Conservation (phyloP, 2,329 filamentous ascomycete species). For the Neoascochyta sp. region DNA sequence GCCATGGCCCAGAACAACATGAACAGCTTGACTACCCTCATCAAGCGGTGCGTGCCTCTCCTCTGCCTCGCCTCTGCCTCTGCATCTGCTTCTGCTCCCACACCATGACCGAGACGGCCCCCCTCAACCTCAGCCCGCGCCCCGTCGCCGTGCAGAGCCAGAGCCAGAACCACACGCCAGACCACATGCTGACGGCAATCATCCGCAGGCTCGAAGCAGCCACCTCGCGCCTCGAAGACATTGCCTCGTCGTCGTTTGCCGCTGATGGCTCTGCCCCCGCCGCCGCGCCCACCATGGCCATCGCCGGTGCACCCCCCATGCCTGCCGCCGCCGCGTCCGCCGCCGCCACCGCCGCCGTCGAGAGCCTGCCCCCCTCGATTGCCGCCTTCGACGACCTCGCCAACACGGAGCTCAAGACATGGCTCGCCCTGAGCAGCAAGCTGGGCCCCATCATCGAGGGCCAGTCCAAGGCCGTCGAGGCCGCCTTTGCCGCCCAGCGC, state of each 20-base stretch:
- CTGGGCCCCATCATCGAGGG: constrained; percentile 75
- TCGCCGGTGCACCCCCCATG: constrained; percentile 27
- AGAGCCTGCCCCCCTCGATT: constrained; percentile 59
- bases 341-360: constrained; percentile 36
- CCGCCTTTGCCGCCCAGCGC: constrained; percentile 78
- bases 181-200: constrained; percentile 49
- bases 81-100: constrained; percentile 3
- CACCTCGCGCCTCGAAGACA: constrained; percentile 92
- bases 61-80: constrained; percentile 1
- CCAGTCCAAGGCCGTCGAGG: constrained; percentile 58
- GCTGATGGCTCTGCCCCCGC: constrained; percentile 46
- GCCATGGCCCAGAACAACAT: constrained; percentile 76
- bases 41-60: constrained; percentile 75
- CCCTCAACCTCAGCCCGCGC: constrained; percentile 13
- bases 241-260: constrained; percentile 68
- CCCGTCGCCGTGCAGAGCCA: constrained; percentile 14
- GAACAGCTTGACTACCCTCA: constrained; percentile 94
- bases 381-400: constrained; percentile 85
- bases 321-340: constrained; percentile 23
- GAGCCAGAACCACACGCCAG: too few relatives aligned
- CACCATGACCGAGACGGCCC: constrained; percentile 7
- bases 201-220: constrained; percentile 85
- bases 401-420: constrained; percentile 68
- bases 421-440: constrained; percentile 71
- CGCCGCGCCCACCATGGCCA: constrained; percentile 25